Evolutionary conservation across 2,329 filamentous ascomycete species (phyloP), one percentile per base, ranked within the genome.

Genomic region (Botrytis paeoniae): DNA sequence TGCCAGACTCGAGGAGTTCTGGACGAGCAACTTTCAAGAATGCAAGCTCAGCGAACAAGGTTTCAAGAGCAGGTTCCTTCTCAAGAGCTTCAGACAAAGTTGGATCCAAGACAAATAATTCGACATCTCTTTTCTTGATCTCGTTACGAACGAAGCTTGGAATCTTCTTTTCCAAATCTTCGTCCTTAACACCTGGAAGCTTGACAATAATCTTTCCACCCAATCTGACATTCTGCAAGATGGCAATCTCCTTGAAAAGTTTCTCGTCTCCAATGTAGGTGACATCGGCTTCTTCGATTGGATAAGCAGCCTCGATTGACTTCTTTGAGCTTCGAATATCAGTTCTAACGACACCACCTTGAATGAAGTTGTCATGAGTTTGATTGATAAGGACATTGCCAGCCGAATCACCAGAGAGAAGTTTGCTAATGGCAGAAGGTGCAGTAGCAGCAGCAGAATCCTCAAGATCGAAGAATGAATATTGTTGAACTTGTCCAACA

Each of bases 391-490:
- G 87, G 76, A 91, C 83, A 76, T 90, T 89, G 79, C 79, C 87
- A 82, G 84, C 92, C 82, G 84, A 93, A 82, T 88, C 94, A 86
- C 91, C 90, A 86, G 91, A 95, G 86, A 86, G 88, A 20, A 89
- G 80, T 73, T 83, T 85, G 75, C 87, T 86, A 41, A 91, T 80
- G 54, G 85, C 88, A 35, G 88, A 83, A 18, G 94, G 91, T 1
- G 93, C 90, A 74, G 85, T 85, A 69, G 87, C 86, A 69, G 91
- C 88, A 1, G 85, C 83, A 41, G 94, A 94, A 81, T 90, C 88
- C 80, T 97, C 95, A 59, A 93, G 81, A 78, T 98, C 93, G 94
- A 95, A 98, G 87, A 99, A 98, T 20, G 91, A 91, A 84, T 96
- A 98, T 83, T 98, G 93, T 82, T 93, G 88, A 32, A 91, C 89